phyloP scores from a whole-genome alignment of 73 alveolate genomes.

The Paramecium sonneborni region DNA sequence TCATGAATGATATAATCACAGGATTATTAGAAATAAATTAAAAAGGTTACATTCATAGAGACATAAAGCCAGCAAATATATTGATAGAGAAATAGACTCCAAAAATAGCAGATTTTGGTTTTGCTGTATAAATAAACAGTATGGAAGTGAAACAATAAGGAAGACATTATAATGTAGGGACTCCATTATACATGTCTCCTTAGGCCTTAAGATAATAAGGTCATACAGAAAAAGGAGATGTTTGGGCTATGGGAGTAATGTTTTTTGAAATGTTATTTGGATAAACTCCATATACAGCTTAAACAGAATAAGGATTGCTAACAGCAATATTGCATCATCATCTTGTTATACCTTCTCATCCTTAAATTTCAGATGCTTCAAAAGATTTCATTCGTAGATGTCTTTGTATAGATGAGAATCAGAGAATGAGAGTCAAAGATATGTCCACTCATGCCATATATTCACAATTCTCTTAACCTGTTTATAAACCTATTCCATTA shows the following conservation, averaged over 20 bases:
- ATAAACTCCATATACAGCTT: conserved; percentile 80
- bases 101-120: conserved; percentile 69
- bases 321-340: conserved; percentile 51
- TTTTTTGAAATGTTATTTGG: conserved; percentile 86
- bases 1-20: conserved; percentile 39
- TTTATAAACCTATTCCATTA: not conserved
- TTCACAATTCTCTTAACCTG: not conserved
- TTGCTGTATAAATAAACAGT: conserved; percentile 54
- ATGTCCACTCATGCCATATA: conserved; percentile 46
- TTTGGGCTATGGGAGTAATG: conserved; percentile 89
- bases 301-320: conserved; percentile 57
- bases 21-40: conserved; percentile 55
- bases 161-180: conserved; percentile 81
- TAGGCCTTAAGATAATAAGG: conserved; percentile 81
- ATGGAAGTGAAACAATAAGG: conserved; percentile 53
- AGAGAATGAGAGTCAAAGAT: conserved; percentile 60
- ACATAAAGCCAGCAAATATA: conserved; percentile 69
- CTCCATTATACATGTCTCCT: conserved; percentile 87
- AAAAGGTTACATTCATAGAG: conserved; percentile 68
- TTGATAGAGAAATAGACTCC: conserved; percentile 54
- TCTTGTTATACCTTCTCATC: conserved; percentile 42
- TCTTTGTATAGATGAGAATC: conserved; percentile 48
- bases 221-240: conserved; percentile 83
- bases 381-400: conserved; percentile 65
- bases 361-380: conserved; percentile 55